Conservation (phyloP, 331 rosid genomes). For the Quercus tomentella region DNA sequence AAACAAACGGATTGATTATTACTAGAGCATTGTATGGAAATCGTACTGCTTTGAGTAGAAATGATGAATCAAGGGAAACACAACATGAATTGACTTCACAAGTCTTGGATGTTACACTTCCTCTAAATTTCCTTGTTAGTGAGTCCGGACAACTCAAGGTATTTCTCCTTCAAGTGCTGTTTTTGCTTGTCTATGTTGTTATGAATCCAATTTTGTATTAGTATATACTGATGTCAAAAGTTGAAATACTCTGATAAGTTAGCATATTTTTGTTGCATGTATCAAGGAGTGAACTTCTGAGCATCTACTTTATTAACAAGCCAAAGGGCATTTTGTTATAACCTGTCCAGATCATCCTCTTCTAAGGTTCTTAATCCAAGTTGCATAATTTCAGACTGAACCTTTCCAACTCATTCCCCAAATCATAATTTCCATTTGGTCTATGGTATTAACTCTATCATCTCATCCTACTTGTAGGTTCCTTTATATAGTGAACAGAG, state of each 20-base stretch:
- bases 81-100: slow-evolving; percentile 47
- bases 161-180: neutral
- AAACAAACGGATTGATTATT: slow-evolving; percentile 69
- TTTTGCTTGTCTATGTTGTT: neutral
- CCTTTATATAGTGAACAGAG: neutral
- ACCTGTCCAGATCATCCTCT: neutral
- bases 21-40: slow-evolving; percentile 73
- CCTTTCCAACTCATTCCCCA: neutral
- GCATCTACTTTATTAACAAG: neutral
- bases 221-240: neutral
- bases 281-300: neutral
- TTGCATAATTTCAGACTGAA: neutral
- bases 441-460: neutral
- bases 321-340: neutral
- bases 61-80: slow-evolving; percentile 39
- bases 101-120: slow-evolving; percentile 74
- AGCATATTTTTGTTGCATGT: neutral
- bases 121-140: slow-evolving; percentile 80
- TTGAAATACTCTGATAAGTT: neutral
- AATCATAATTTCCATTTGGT: neutral
- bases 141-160: slow-evolving; percentile 94
- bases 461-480: neutral
- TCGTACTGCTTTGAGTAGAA: slow-evolving; percentile 42
- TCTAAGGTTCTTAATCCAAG: neutral
- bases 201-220: too few relatives aligned